These are phyloP conservation scores for Penicillium argentinense DNA, from an alignment of 495 filamentous ascomycete species.

Conservation along the genomic window DNA sequence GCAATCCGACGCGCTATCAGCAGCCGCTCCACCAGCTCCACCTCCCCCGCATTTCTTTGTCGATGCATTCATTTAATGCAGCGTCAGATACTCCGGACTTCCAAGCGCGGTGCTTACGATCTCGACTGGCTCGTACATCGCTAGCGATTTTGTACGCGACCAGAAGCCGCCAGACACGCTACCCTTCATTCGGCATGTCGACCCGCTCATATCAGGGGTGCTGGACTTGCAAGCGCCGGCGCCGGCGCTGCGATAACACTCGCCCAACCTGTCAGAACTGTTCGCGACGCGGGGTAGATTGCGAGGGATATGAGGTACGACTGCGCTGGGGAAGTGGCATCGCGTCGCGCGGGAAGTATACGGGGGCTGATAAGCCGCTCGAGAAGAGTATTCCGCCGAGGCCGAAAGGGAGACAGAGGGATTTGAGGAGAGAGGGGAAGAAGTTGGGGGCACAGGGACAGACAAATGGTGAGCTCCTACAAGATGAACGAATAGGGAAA, in stretches of 20 bases:
- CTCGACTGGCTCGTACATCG: background rate
- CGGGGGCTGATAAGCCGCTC: constrained; percentile 35
- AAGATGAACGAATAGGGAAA: background rate
- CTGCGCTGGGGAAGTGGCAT: constrained; percentile 38
- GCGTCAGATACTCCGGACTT: background rate
- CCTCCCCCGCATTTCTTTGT: constrained; percentile 18
- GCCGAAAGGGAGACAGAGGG: constrained; percentile 29
- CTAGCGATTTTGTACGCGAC: background rate
- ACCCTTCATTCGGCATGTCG: constrained; percentile 30
- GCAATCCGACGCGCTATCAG: constrained; percentile 24
- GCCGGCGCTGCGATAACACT: constrained; percentile 32
- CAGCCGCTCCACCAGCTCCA: constrained; percentile 4
- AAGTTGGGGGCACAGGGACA: background rate
- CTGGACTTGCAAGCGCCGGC: constrained; percentile 41
- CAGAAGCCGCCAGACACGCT: too few relatives aligned
- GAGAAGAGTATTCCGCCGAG: constrained; percentile 22
- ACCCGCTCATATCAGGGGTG: constrained; percentile 36
- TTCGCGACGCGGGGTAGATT: constrained; percentile 23
- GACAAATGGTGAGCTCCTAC: background rate
- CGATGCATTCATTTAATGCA: background rate
- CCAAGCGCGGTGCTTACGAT: background rate
- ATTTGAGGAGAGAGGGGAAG: constrained; percentile 26
- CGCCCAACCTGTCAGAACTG: constrained; percentile 31
- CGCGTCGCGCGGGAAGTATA: constrained; percentile 36
- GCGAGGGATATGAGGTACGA: constrained; percentile 39